Conservation (phyloP, 1,139 yeast species). For the Protomyces arabidopsidicola region DNA sequence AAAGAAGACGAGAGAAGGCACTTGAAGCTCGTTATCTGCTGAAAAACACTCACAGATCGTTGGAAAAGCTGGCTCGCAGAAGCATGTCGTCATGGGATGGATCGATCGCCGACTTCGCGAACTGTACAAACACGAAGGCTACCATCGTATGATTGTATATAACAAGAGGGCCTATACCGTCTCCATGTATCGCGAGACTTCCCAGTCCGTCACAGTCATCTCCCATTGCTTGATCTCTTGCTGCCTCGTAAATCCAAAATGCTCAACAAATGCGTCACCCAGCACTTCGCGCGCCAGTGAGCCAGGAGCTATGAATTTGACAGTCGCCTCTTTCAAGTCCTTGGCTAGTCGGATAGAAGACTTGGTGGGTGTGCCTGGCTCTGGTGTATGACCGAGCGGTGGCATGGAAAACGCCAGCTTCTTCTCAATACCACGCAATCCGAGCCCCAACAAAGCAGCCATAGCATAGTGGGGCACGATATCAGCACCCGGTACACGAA, state of each 20-base stretch:
- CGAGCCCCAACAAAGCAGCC: conserved; percentile 41
- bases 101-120: no score
- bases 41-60: no score
- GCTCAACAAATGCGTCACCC: conserved; percentile 42
- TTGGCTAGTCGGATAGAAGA: conserved; percentile 36
- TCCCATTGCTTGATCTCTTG: conserved; percentile 40
- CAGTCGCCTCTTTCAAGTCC: conserved; percentile 38
- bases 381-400: conserved; percentile 37
- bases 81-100: no score
- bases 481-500: conserved; percentile 44
- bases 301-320: conserved; percentile 35
- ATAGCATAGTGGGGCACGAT: conserved; percentile 41
- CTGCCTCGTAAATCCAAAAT: conserved; percentile 40
- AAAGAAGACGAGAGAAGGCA: no score
- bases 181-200: conserved; percentile 40
- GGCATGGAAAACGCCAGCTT: conserved; percentile 37
- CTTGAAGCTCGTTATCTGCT: no score
- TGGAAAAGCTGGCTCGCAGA: no score
- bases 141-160: no score
- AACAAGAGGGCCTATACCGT: conserved; percentile 34
- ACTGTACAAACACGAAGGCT: no score
- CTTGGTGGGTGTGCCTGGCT: conserved; percentile 22
- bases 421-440: conserved; percentile 39
- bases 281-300: conserved; percentile 40
- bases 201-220: conserved; percentile 43